phyloP scores from a whole-genome alignment of 495 filamentous ascomycete species.

The Bacidia rubella region DNA sequence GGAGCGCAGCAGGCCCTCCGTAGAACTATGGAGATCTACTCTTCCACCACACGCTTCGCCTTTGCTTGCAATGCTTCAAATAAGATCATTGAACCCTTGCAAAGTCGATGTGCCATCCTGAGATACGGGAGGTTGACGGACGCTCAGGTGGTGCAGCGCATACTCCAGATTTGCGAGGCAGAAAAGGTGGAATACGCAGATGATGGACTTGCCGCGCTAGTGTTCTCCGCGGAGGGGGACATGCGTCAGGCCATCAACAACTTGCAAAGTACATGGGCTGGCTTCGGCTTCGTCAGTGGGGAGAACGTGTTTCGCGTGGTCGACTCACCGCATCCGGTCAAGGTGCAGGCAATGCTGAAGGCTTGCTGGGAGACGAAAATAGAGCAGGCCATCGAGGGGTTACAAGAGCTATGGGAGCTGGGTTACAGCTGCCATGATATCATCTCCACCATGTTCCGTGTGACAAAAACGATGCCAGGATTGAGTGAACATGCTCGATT shows the following conservation, averaged over 20 bases:
- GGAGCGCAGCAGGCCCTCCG: constrained; percentile 93
- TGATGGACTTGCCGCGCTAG: constrained; percentile 85
- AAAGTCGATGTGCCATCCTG: constrained; percentile 92
- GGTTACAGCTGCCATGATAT: constrained; percentile 96
- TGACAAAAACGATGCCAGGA: constrained; percentile 85
- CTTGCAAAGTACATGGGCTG: constrained; percentile 85
- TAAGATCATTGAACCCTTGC: constrained; percentile 97
- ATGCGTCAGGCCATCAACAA: constrained; percentile 99
- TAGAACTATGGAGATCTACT: constrained; percentile 98
- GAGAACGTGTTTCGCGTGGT: constrained; percentile 99
- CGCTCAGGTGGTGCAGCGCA: constrained; percentile 73
- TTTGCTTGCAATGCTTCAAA: constrained; percentile 98
- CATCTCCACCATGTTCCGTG: constrained; percentile 96
- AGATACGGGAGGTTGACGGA: constrained; percentile 88
- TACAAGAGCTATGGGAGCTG: constrained; percentile 86
- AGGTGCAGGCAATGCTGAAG: constrained; percentile 97
- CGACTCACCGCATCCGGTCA: constrained; percentile 91
- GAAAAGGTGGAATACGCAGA: constrained; percentile 74
- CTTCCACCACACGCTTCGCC: constrained; percentile 87
- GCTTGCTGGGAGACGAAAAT: constrained; percentile 85
- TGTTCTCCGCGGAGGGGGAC: constrained; percentile 95
- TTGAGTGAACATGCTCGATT: constrained; percentile 88
- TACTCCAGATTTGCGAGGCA: constrained; percentile 83
- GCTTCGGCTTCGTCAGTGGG: constrained; percentile 90
- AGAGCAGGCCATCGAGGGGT: constrained; percentile 68